phyloP scores from a whole-genome alignment of 306 rosid species.

The Begonia fuchsioides region DNA sequence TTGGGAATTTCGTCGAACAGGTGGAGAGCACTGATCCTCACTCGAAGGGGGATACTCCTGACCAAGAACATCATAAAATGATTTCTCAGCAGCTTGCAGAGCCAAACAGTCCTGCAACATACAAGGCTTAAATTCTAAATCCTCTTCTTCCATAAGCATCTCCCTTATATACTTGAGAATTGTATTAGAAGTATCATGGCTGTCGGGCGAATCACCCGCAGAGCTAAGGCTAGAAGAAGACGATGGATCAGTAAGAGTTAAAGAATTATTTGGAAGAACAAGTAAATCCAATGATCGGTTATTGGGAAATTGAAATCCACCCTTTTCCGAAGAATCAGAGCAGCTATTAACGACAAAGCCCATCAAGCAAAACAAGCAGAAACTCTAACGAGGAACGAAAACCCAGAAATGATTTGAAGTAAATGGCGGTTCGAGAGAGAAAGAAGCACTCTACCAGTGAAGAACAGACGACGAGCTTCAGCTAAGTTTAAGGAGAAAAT shows the following conservation, averaged over 20 bases:
- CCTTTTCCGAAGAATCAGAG: no score
- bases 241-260: neutral
- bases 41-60: conserved; percentile 29
- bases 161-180: conserved; percentile 47
- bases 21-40: neutral
- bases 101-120: conserved; percentile 59
- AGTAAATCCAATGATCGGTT: neutral
- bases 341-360: no score
- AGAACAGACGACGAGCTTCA: no score
- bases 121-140: conserved; percentile 46
- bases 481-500: no score
- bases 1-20: conserved; percentile 3
- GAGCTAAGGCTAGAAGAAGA: conserved; percentile 16
- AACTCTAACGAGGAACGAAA: conserved; percentile 2
- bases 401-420: no score
- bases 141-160: conserved; percentile 64
- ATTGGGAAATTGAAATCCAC: no score
- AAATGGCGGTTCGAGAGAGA: no score
- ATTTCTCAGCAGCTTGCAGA: conserved; percentile 60
- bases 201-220: conserved; percentile 25
- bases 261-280: neutral
- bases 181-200: conserved; percentile 32
- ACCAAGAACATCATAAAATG: conserved; percentile 59
- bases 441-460: no score
- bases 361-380: neutral